A percentile compares a stretch with the other conserved stretches of the same genome.
Conservation (phyloP, 1,284 basidiomycete genomes). For the Leccinum huronense region DNA sequence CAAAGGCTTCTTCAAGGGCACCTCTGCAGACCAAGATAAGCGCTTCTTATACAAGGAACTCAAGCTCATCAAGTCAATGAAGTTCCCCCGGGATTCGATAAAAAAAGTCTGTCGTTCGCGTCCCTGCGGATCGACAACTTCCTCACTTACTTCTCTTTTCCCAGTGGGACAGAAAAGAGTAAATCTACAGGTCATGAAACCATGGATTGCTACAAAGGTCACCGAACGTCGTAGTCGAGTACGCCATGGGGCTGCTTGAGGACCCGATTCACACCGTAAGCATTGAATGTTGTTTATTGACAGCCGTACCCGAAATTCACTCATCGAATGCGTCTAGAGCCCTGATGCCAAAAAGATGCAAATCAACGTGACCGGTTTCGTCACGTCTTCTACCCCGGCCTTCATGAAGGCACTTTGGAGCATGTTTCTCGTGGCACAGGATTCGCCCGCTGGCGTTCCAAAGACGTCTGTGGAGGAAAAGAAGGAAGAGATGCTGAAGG, state of each 20-base stretch:
- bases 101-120: slow-evolving; percentile 58
- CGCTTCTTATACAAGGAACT: slow-evolving; percentile 96
- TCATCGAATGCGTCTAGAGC: slow-evolving; percentile 44
- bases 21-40: slow-evolving; percentile 80
- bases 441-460: slow-evolving; percentile 86
- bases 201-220: slow-evolving; percentile 93
- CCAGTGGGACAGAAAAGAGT: slow-evolving; percentile 91
- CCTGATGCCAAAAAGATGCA: slow-evolving; percentile 96
- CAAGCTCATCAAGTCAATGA: slow-evolving; percentile 83
- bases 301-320: neutral
- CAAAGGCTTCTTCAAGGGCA: slow-evolving; percentile 85
- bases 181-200: slow-evolving; percentile 82
- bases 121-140: neutral
- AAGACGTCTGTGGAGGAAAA: slow-evolving; percentile 94
- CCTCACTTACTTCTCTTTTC: neutral
- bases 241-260: slow-evolving; percentile 90
- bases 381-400: slow-evolving; percentile 73
- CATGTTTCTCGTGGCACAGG: slow-evolving; percentile 87
- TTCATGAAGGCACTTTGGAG: slow-evolving; percentile 95
- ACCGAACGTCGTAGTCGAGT: slow-evolving; percentile 92
- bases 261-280: slow-evolving; percentile 79
- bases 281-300: slow-evolving; percentile 4
- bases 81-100: slow-evolving; percentile 90
- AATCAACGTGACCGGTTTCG: slow-evolving; percentile 89
- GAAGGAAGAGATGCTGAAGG: slow-evolving; percentile 86